These are phyloP conservation scores for Tetrapisispora pingtungensis DNA, from an alignment of 805 yeast genomes.

Conservation along the genomic window DNA sequence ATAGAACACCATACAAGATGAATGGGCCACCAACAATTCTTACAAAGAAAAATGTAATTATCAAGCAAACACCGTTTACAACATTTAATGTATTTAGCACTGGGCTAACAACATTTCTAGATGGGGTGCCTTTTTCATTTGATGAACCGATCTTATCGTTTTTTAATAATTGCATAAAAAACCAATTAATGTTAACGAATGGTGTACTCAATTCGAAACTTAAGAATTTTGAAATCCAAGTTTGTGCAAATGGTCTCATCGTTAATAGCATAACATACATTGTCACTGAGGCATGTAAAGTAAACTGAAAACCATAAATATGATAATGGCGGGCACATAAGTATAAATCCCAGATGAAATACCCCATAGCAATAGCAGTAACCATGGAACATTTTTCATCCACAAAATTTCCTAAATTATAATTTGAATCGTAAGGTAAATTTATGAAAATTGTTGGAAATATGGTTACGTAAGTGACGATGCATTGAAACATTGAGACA, in stretches of 20 bases:
- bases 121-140: too few species aligned
- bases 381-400: constrained; percentile 65
- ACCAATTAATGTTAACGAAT: constrained; percentile 92
- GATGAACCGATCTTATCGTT: constrained; percentile 30
- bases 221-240: constrained; percentile 75
- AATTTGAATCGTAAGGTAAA: constrained; percentile 41
- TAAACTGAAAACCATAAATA: constrained; percentile 71
- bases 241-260: constrained; percentile 64
- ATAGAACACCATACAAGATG: constrained; percentile 47
- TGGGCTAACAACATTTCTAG: background rate
- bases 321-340: constrained; percentile 56
- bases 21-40: constrained; percentile 82
- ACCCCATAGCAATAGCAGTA: constrained; percentile 65
- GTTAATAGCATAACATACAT: constrained; percentile 58
- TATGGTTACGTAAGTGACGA: constrained; percentile 49
- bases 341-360: constrained; percentile 81
- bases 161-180: constrained; percentile 63
- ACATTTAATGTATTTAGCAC: constrained; percentile 28
- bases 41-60: constrained; percentile 60
- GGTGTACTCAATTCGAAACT: constrained; percentile 87
- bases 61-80: constrained; percentile 63
- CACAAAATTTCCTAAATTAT: constrained; percentile 46
- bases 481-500: constrained; percentile 77
- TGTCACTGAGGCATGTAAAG: constrained; percentile 78
- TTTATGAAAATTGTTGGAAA: constrained; percentile 54